Evolutionary conservation across 495 filamentous ascomycete genomes (phyloP).

Genomic region (Lindgomyces ingoldianus): DNA sequence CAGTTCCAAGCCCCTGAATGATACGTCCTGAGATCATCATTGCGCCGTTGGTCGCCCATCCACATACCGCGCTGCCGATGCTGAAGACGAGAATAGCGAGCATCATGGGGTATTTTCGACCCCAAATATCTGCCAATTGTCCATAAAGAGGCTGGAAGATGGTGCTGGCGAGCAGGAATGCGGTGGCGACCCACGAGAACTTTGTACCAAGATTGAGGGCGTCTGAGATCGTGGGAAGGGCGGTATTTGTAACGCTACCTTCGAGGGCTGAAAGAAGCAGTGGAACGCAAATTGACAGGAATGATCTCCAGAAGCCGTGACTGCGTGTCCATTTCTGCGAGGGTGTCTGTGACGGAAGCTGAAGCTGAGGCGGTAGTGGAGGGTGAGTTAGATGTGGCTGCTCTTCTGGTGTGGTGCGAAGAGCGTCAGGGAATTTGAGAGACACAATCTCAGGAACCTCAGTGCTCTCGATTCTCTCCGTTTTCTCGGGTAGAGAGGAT

Average conservation of each 20-base stretch:
- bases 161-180: conserved; percentile 18
- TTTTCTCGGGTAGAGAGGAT: no score
- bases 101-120: conserved; percentile 28
- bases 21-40: conserved; percentile 20
- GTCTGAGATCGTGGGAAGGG: conserved; percentile 27
- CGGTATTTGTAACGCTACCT: conserved; percentile 29
- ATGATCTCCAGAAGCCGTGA: conserved; percentile 25
- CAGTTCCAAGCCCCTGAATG: conserved; percentile 26
- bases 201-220: conserved; percentile 18
- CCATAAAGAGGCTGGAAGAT: conserved; percentile 29
- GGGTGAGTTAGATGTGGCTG: no score
- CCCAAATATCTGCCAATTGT: conserved; percentile 27
- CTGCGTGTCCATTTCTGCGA: conserved; percentile 24
- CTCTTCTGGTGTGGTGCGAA: no score
- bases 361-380: no score
- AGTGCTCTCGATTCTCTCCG: no score
- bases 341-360: conserved; percentile 18
- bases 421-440: no score
- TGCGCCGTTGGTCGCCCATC: conserved; percentile 10
- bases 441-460: no score
- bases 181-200: conserved; percentile 7
- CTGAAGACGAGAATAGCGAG: conserved; percentile 15
- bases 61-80: conserved; percentile 24
- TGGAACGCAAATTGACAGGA: conserved; percentile 22
- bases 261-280: conserved; percentile 31